Conservation (phyloP, 2,329 filamentous ascomycete genomes). For the Trichoderma koningiopsis region DNA sequence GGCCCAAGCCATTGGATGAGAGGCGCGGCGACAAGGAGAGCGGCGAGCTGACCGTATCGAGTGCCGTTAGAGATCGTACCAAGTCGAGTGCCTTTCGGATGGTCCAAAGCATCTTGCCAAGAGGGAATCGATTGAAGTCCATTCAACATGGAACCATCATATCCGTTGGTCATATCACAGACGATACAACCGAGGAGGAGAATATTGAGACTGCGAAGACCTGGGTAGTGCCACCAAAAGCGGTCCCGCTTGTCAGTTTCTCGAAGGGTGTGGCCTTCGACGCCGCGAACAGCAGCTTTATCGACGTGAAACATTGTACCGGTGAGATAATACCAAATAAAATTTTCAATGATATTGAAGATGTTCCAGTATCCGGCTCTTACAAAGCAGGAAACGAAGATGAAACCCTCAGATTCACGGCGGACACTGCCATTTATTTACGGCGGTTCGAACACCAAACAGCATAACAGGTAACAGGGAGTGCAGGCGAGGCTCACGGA, state of each 20-base stretch:
- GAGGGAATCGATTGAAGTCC: conserved; percentile 47
- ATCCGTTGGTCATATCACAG: conserved; percentile 38
- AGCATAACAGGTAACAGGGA: background rate
- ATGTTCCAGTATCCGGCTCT: background rate
- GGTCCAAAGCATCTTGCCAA: conserved; percentile 46
- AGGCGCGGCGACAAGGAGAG: conserved; percentile 9
- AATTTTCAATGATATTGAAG: background rate
- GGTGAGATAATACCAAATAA: background rate
- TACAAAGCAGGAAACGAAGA: background rate
- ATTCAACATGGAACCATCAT: conserved; percentile 55
- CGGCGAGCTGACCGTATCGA: conserved; percentile 18
- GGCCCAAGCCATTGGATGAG: conserved; percentile 19
- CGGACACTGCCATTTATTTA: conserved; percentile 1
- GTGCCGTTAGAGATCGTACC: conserved; percentile 28
- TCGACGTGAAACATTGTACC: conserved; percentile 10
- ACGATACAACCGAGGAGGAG: conserved; percentile 19
- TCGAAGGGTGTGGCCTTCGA: conserved; percentile 18
- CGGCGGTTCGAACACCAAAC: background rate
- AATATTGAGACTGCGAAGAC: conserved; percentile 18
- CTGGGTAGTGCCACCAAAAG: conserved; percentile 22
- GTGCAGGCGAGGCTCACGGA: background rate
- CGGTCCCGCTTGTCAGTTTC: conserved; percentile 21
- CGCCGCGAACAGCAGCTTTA: conserved; percentile 15
- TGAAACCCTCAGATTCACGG: background rate
- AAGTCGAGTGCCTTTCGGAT: conserved; percentile 38